These are phyloP conservation scores for Starmerella floricola DNA, from an alignment of 805 yeast genomes.

Conservation along the genomic window DNA sequence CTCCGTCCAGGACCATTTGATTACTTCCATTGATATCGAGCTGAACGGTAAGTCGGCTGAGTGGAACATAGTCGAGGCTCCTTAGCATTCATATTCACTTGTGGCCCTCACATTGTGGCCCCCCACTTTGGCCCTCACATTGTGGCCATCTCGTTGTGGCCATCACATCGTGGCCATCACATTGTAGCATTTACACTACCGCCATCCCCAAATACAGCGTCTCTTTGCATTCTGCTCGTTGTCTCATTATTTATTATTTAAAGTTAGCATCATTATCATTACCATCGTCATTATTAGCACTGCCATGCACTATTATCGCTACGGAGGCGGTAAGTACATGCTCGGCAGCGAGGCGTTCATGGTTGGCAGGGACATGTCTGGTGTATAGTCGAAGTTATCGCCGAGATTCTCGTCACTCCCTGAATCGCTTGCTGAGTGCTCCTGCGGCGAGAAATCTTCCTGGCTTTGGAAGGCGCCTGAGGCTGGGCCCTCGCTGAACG, in stretches of 20 bases:
- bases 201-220: too few species aligned
- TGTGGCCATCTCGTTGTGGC: too few species aligned
- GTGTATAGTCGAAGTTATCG: conserved; percentile 4
- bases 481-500: background rate
- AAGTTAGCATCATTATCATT: too few species aligned
- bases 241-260: too few species aligned
- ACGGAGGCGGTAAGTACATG: conserved; percentile 9
- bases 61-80: conserved; percentile 29
- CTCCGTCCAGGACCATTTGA: conserved; percentile 22
- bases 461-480: background rate
- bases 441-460: background rate
- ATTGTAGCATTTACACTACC: too few species aligned
- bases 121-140: too few species aligned
- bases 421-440: background rate
- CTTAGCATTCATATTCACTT: too few species aligned
- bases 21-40: conserved; percentile 23
- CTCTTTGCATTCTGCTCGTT: too few species aligned
- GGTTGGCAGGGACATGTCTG: conserved; percentile 12
- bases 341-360: conserved; percentile 16
- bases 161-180: too few species aligned
- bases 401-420: conserved; percentile 1
- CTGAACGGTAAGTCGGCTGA: conserved; percentile 29
- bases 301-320: too few species aligned
- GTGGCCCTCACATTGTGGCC: too few species aligned
- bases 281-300: too few species aligned